Evolutionary conservation across 352 stramenopile genomes (phyloP).

Genomic region (Globisporangium splendens): DNA sequence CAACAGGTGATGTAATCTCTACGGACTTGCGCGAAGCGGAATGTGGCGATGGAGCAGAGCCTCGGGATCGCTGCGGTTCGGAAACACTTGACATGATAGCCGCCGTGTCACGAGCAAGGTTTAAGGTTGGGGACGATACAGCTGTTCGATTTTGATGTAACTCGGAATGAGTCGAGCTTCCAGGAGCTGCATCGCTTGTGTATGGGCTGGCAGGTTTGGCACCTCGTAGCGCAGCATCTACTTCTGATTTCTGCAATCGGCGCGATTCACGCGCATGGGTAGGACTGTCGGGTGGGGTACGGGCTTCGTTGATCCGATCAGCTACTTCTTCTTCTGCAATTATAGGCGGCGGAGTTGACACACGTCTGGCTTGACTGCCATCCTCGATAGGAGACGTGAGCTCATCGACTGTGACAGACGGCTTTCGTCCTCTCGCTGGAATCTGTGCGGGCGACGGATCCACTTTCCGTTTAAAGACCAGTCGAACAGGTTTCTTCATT

Average conservation of each 20-base stretch:
- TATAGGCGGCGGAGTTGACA: conserved; percentile 9
- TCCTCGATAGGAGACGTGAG: conserved; percentile 12
- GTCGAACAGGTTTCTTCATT: conserved; percentile 79
- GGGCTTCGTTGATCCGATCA: background rate
- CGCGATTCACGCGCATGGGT: conserved; percentile 4
- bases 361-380: conserved; percentile 1
- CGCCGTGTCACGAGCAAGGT: background rate
- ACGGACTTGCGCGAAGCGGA: background rate
- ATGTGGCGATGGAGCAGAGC: conserved; percentile 3
- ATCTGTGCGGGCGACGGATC: background rate
- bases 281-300: conserved; percentile 14
- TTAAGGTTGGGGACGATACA: background rate
- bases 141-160: background rate
- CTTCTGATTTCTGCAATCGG: background rate
- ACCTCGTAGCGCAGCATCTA: background rate
- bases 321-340: conserved; percentile 9
- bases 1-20: background rate
- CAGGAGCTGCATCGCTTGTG: background rate
- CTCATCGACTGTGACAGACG: conserved; percentile 33
- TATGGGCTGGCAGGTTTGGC: background rate
- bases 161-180: background rate
- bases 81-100: background rate
- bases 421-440: conserved; percentile 18
- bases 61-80: conserved; percentile 2
- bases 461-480: conserved; percentile 57